Percentiles rank a stretch among this genome's conserved stretches.
These are phyloP conservation scores for Ustilago sp. DNA, from an alignment of 1,284 basidiomycete genomes.

Conservation along the genomic window DNA sequence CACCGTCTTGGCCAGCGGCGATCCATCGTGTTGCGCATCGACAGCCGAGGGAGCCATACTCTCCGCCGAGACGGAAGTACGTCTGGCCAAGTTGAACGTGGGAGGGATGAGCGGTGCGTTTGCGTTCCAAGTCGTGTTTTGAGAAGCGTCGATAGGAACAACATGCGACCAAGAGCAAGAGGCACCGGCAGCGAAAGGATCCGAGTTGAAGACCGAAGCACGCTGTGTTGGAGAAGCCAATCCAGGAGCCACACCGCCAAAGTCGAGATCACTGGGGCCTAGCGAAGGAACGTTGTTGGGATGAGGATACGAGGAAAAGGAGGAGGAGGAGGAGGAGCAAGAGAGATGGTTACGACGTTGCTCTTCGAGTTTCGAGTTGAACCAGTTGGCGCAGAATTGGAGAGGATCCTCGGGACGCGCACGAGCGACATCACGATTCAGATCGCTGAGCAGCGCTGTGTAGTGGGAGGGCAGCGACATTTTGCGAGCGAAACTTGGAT, in stretches of 20 bases:
- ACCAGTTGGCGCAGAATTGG: slow-evolving; percentile 96
- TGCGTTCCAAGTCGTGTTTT: slow-evolving; percentile 4
- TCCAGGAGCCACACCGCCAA: slow-evolving; percentile 29
- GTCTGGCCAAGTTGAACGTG: slow-evolving; percentile 83
- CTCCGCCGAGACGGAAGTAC: slow-evolving; percentile 96
- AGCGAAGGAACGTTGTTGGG: slow-evolving; percentile 21
- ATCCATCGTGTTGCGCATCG: slow-evolving; percentile 27
- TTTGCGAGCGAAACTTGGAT: not conserved
- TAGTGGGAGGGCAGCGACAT: slow-evolving; percentile 62
- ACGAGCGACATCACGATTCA: slow-evolving; percentile 85
- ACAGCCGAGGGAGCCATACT: slow-evolving; percentile 79
- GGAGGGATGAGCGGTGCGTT: slow-evolving; percentile 69
- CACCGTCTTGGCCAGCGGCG: slow-evolving; percentile 47
- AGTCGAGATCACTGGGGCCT: slow-evolving; percentile 31
- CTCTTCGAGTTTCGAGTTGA: slow-evolving; percentile 85
- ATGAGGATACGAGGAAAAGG: not conserved
- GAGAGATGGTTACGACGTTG: slow-evolving; percentile 78
- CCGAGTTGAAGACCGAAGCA: slow-evolving; percentile 37
- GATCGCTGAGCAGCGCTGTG: slow-evolving; percentile 78
- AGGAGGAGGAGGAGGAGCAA: not conserved
- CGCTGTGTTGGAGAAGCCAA: slow-evolving; percentile 46
- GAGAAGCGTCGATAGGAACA: slow-evolving; percentile 28
- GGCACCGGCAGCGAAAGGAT: slow-evolving; percentile 33
- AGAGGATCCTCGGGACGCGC: slow-evolving; percentile 88
- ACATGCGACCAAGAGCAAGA: slow-evolving; percentile 12